These are phyloP conservation scores for Crinitomyces ghanaensis DNA, from an alignment of 805 yeast species.

Conservation along the genomic window DNA sequence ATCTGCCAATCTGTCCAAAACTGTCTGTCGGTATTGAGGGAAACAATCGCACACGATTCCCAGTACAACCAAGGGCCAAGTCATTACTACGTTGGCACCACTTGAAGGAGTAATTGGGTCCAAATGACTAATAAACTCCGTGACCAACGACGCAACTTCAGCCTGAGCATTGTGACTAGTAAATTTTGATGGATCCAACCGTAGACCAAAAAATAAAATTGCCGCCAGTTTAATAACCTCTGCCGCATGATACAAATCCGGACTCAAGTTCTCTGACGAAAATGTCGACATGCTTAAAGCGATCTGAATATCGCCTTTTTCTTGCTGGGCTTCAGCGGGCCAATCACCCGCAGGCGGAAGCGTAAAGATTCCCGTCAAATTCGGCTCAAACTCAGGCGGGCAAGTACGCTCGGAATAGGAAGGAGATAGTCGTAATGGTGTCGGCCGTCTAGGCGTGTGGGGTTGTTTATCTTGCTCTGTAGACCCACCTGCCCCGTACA, in stretches of 20 bases:
- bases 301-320: slow-evolving; percentile 5
- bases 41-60: slow-evolving; percentile 9
- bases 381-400: neutral
- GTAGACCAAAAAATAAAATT: slow-evolving; percentile 7
- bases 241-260: slow-evolving; percentile 7
- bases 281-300: slow-evolving; percentile 4
- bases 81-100: slow-evolving; percentile 3
- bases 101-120: slow-evolving; percentile 3
- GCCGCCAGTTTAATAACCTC: slow-evolving; percentile 8
- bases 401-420: no score
- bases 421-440: no score
- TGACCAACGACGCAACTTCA: slow-evolving; percentile 1
- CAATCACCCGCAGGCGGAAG: slow-evolving; percentile 1
- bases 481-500: no score
- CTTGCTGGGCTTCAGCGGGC: neutral
- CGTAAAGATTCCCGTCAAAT: neutral
- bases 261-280: slow-evolving; percentile 3
- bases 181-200: slow-evolving; percentile 7
- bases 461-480: no score
- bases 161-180: no score
- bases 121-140: slow-evolving; percentile 6
- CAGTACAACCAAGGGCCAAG: slow-evolving; percentile 13
- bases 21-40: no score
- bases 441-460: no score
- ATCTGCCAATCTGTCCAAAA: no score